Evolutionary conservation across 2,329 filamentous ascomycete genomes (phyloP).

Genomic region (Thermoascus crustaceus): DNA sequence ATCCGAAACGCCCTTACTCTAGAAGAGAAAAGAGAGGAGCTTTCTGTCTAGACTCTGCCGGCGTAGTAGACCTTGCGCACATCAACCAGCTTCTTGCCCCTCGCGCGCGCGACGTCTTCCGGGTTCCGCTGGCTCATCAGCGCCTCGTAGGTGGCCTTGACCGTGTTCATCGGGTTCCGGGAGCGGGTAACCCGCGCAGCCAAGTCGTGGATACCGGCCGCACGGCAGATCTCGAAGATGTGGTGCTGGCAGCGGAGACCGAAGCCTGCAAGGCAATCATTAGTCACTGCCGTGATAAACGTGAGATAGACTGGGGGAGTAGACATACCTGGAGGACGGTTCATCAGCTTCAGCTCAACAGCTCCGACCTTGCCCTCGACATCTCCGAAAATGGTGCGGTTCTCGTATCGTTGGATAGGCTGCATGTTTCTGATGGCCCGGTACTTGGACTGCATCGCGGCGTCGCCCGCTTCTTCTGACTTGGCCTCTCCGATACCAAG

Average conservation of each 20-base stretch:
- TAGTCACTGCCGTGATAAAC: constrained; percentile 3
- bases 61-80: constrained; percentile 96
- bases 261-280: constrained; percentile 57
- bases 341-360: constrained; percentile 71
- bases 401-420: constrained; percentile 85
- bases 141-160: constrained; percentile 82
- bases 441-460: constrained; percentile 63
- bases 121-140: constrained; percentile 76
- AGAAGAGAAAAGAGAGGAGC: constrained; percentile 8
- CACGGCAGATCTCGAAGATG: constrained; percentile 90
- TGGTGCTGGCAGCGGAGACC: constrained; percentile 84
- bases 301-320: constrained; percentile 3
- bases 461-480: constrained; percentile 63
- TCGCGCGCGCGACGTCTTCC: constrained; percentile 77
- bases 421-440: constrained; percentile 85
- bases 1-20: neutral
- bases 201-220: constrained; percentile 78
- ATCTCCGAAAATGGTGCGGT: constrained; percentile 82
- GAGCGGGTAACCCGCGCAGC: constrained; percentile 74
- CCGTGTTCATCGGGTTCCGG: constrained; percentile 94
- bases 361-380: constrained; percentile 78
- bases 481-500: constrained; percentile 88
- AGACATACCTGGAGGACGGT: constrained; percentile 75
- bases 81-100: constrained; percentile 93
- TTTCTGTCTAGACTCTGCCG: constrained; percentile 51